These are phyloP conservation scores for Whalleya microplaca DNA, from an alignment of 2,329 filamentous ascomycete genomes.

Conservation along the genomic window DNA sequence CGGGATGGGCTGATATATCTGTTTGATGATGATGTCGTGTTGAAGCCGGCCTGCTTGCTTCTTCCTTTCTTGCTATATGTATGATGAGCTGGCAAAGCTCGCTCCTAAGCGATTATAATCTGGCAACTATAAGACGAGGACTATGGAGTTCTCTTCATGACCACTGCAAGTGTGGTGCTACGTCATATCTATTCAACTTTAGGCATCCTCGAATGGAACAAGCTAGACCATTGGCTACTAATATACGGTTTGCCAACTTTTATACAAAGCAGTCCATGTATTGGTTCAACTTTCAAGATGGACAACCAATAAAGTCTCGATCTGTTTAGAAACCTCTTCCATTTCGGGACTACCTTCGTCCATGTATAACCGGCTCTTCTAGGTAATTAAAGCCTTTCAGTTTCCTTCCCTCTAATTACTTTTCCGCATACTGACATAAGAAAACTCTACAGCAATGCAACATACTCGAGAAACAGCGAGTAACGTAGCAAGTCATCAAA, in stretches of 20 bases:
- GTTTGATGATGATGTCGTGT: constrained; percentile 11
- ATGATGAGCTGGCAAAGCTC: not conserved
- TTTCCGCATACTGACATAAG: not conserved
- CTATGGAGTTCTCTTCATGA: not conserved
- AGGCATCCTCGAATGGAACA: not conserved
- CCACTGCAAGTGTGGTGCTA: not conserved
- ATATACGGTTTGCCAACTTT: not conserved
- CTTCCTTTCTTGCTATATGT: constrained; percentile 3
- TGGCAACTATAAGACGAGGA: not conserved
- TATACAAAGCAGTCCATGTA: not conserved
- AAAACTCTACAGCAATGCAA: not conserved
- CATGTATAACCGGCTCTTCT: not conserved
- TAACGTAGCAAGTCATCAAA: not conserved
- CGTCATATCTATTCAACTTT: not conserved
- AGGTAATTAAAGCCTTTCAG: not conserved
- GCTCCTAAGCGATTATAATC: not conserved
- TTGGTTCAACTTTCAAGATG: not conserved
- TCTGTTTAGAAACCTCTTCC: not conserved
- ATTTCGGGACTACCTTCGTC: not conserved
- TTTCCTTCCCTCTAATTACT: not conserved
- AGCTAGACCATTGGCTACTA: not conserved
- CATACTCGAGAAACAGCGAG: not conserved
- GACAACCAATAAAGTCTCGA: not conserved
- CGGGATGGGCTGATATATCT: constrained; percentile 3
- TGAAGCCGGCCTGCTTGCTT: constrained; percentile 7